Base-by-base conservation (phyloP, 2,329 filamentous ascomycete species). In the Nemania sp. region DNA sequence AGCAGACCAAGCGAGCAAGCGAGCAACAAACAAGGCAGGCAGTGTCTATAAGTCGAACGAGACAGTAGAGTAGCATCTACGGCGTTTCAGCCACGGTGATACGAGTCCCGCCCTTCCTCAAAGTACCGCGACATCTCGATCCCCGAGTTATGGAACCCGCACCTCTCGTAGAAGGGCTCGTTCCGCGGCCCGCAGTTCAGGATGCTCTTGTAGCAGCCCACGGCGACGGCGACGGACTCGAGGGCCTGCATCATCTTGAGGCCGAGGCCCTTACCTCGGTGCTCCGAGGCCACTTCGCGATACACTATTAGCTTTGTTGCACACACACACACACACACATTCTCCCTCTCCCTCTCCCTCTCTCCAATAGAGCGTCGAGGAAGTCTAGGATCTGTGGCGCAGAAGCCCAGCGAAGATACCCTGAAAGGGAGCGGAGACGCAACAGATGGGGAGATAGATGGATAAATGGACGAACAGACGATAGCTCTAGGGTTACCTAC, bases 141-240 rank as follows among this genome's bases (percentile, higher is more conserved):
- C 5, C 71, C 72, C 17, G 72, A 71, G 45, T 69, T 67, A 35
- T 64, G 54, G 50, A 68, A 74, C 2, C 71, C 71, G 25, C 71
- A 74, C 40, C 68, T 76, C 20, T 66, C 81, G 72, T 94, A 95
- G 76, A 95, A 94, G 0, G 87, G 87, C 72, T 91, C 88, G 61
- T 93, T 94, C 51, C 85, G 81, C 73, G 90, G 87, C 11, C 87
- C 89, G 76, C 91, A 94, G 71, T 94, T 90, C 57, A 94, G 80
- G 62, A 93, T 92, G 43, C 83, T 89, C 84, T 90, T 94, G 72
- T 92, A 92, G 74, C 90, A 94, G 5, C 91, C 91, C 46, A 90
- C 84, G 64, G 87, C 83, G 72, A 85, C 81, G 2, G 90, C 90
- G 25, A 94, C 83, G 64, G 82, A 86, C 72, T 93, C 89, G 68